phyloP scores from a whole-genome alignment of 148 eudicot species.

The Rhododendron mucronatum region DNA sequence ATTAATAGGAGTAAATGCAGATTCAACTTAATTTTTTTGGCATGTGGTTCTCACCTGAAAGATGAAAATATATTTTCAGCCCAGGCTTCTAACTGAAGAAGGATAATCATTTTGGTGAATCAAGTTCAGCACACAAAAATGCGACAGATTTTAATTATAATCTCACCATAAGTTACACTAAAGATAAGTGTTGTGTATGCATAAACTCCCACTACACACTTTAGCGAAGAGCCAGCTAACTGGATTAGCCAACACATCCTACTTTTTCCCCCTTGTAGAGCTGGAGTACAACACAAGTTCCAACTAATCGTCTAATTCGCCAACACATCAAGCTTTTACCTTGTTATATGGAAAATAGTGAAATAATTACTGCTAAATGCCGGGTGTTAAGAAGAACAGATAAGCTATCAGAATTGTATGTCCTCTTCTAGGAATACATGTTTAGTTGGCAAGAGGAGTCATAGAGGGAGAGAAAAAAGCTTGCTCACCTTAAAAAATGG shows the following conservation, averaged over 20 bases:
- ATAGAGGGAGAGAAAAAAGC: conserved; percentile 5
- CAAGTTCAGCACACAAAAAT: neutral
- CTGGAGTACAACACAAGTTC: neutral
- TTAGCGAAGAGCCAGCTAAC: neutral
- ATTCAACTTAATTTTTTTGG: neutral
- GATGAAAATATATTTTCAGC: neutral
- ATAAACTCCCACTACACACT: neutral
- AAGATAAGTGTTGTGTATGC: neutral
- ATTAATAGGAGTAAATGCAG: neutral
- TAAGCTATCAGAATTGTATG: neutral
- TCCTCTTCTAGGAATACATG: neutral
- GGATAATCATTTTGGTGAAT: neutral
- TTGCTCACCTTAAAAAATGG: conserved; percentile 78
- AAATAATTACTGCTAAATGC: neutral
- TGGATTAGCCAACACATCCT: neutral
- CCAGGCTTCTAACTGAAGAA: neutral
- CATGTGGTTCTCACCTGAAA: neutral
- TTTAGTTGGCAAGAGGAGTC: neutral
- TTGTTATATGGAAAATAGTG: neutral
- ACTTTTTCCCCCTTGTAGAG: neutral
- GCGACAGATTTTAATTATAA: neutral
- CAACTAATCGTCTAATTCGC: neutral
- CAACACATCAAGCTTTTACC: neutral
- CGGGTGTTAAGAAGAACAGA: neutral
- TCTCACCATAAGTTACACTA: neutral